phyloP scores from a whole-genome alignment of 108 stramenopile genomes.

The Pinguiococcus pyrenoidosus region DNA sequence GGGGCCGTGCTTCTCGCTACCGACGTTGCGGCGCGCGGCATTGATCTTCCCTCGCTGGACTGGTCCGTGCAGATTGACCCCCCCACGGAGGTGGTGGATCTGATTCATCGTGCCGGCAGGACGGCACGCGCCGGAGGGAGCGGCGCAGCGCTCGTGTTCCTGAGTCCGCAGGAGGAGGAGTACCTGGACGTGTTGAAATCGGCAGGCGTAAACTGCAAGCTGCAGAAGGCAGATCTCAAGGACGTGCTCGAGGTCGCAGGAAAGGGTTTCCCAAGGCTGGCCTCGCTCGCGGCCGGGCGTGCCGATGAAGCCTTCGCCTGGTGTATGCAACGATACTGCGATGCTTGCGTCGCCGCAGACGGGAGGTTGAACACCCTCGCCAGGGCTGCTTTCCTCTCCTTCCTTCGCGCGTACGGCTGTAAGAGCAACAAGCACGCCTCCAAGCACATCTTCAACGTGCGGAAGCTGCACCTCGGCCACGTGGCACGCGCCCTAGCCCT shows the following conservation, averaged over 20 bases:
- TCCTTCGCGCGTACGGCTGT: constrained; percentile 20
- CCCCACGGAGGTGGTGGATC: constrained; percentile 70
- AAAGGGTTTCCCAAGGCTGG: too few species aligned
- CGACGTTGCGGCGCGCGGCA: constrained; percentile 81
- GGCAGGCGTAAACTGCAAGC: too few species aligned
- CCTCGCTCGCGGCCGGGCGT: too few species aligned
- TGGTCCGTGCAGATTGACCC: constrained; percentile 87
- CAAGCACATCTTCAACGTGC: constrained; percentile 11
- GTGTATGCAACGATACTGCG: too few species aligned
- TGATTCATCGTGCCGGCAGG: constrained; percentile 74
- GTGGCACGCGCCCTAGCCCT: constrained; percentile 20
- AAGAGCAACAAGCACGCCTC: neutral
- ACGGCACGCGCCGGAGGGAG: constrained; percentile 67
- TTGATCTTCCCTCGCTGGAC: constrained; percentile 65
- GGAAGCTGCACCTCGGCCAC: constrained; percentile 26
- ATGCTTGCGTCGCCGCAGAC: too few species aligned
- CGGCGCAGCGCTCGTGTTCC: constrained; percentile 66
- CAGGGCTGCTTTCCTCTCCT: constrained; percentile 7
- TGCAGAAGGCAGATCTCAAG: too few species aligned
- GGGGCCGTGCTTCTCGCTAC: constrained; percentile 62
- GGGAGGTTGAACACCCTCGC: neutral
- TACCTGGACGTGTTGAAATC: constrained; percentile 72
- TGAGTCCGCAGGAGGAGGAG: constrained; percentile 68
- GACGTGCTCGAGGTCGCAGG: too few species aligned
- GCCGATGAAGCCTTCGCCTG: too few species aligned